Evolutionary conservation across 305 asterid species (phyloP).

Genomic region (Rubia tinctorum): DNA sequence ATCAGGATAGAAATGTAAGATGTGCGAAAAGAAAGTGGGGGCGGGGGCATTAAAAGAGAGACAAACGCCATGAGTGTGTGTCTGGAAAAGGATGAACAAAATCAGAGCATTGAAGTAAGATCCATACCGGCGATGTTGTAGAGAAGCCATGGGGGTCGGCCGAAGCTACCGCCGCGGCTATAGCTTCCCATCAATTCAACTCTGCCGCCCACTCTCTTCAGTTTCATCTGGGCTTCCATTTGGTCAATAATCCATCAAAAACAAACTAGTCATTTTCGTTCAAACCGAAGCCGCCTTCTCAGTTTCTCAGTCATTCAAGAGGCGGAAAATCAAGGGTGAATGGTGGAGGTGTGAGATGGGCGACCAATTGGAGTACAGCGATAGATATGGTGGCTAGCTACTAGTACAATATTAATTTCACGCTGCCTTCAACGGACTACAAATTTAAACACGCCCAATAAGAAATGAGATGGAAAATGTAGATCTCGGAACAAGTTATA

Average conservation of each 20-base stretch:
- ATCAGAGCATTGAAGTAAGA: background rate
- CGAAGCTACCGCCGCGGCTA: conserved; percentile 15
- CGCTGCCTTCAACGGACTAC: background rate
- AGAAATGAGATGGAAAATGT: background rate
- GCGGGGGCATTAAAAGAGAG: background rate
- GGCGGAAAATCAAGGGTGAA: background rate
- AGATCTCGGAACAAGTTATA: background rate
- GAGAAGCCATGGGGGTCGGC: conserved; percentile 25
- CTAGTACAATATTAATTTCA: background rate
- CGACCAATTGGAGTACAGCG: too few species aligned
- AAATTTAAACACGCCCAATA: background rate
- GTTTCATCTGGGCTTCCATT: conserved; percentile 14
- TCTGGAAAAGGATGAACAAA: background rate
- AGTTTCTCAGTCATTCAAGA: background rate
- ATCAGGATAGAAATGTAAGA: background rate
- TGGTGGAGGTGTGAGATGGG: too few species aligned
- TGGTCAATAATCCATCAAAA: background rate
- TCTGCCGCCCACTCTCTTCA: conserved; percentile 9
- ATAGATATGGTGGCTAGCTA: too few species aligned
- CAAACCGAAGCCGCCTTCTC: background rate
- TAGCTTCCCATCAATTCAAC: background rate
- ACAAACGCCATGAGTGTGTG: background rate
- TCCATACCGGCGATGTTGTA: conserved; percentile 20
- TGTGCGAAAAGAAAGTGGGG: background rate
- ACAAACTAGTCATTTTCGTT: background rate